These are phyloP conservation scores for Cicer yamashitae DNA, from an alignment of 306 rosid genomes.

Conservation along the genomic window DNA sequence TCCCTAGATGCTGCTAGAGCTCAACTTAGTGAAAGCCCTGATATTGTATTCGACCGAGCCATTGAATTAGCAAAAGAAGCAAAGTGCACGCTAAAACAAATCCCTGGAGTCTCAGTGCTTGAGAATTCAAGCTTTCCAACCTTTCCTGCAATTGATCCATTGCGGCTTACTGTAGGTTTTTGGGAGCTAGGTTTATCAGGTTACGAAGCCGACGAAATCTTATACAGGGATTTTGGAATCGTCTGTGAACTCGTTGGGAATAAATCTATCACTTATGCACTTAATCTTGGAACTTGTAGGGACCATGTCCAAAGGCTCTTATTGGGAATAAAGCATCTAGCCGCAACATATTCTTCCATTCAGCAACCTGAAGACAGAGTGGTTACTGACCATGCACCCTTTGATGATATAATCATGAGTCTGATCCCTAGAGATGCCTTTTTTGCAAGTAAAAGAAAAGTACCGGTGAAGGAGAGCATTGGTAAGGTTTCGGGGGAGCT, in stretches of 20 bases:
- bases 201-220: constrained; percentile 72
- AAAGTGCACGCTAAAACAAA: constrained; percentile 47
- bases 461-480: constrained; percentile 56
- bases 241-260: constrained; percentile 81
- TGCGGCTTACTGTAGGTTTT: constrained; percentile 81
- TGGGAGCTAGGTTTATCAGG: constrained; percentile 84
- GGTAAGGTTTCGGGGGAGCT: constrained; percentile 86
- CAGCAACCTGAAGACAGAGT: constrained; percentile 42
- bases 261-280: constrained; percentile 66
- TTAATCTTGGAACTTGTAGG: constrained; percentile 74
- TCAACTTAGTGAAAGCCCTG: constrained; percentile 73
- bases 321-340: constrained; percentile 64
- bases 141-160: constrained; percentile 65
- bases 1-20: constrained; percentile 92
- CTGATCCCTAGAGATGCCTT: constrained; percentile 91
- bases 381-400: constrained; percentile 45
- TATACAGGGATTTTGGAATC: constrained; percentile 61
- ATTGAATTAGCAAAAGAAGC: constrained; percentile 65
- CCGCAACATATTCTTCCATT: constrained; percentile 41
- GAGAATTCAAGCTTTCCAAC: constrained; percentile 55
- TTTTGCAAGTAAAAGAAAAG: constrained; percentile 67
- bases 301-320: constrained; percentile 73
- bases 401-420: constrained; percentile 55
- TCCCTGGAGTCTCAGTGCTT: constrained; percentile 67
- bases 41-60: constrained; percentile 58